phyloP scores from a whole-genome alignment of 2,329 filamentous ascomycete genomes.

The Trichocomaceae sp. region DNA sequence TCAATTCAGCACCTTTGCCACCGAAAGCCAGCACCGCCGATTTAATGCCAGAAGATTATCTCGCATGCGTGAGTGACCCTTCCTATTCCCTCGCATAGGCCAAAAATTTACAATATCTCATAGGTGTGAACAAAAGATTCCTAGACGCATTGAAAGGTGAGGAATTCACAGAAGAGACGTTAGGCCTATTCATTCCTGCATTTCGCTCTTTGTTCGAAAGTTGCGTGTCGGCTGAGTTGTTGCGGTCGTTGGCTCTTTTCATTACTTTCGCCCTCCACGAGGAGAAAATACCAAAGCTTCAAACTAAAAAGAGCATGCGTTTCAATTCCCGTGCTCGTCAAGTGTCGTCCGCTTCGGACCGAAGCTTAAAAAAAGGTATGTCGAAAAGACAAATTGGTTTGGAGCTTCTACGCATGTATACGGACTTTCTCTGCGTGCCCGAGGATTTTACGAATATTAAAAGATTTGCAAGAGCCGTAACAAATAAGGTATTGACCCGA shows the following conservation, averaged over 20 bases:
- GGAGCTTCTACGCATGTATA: conserved; percentile 69
- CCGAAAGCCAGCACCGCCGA: conserved; percentile 82
- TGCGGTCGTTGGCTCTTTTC: conserved; percentile 81
- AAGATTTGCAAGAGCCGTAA: conserved; percentile 89
- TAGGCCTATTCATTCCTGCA: conserved; percentile 69
- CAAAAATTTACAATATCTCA: conserved; percentile 17
- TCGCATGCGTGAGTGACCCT: conserved; percentile 68
- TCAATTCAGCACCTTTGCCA: conserved; percentile 81
- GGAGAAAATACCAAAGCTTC: conserved; percentile 40
- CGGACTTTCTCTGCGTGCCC: conserved; percentile 68
- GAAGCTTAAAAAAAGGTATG: conserved; percentile 26
- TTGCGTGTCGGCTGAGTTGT: conserved; percentile 74
- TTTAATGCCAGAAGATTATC: conserved; percentile 85
- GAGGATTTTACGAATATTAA: conserved; percentile 62
- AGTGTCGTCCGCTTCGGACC: conserved; percentile 29
- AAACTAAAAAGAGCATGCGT: conserved; percentile 41
- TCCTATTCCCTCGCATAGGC: neutral
- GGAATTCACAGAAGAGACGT: conserved; percentile 61
- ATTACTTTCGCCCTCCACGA: conserved; percentile 87
- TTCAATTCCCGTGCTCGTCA: conserved; percentile 27
- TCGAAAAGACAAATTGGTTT: conserved; percentile 66
- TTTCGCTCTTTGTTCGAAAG: conserved; percentile 73
- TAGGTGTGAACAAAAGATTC: conserved; percentile 82
- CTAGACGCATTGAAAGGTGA: conserved; percentile 88
- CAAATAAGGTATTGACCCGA: conserved; percentile 65